Base-by-base conservation (phyloP, 257 asterid species). In the Dorcoceras hygrometricum region DNA sequence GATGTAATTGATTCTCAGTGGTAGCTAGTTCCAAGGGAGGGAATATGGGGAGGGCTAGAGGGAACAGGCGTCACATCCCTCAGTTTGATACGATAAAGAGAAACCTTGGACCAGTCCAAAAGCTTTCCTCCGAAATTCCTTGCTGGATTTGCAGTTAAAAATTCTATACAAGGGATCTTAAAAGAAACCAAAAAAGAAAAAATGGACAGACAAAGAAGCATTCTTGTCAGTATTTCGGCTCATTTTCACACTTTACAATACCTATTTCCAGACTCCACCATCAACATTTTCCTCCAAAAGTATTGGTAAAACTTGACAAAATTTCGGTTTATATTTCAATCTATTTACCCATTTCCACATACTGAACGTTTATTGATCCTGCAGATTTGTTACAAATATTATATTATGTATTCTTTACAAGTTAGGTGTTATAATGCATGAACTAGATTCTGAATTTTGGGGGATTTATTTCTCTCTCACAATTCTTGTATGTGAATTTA, bases 21-120 rank as follows among this genome's bases (percentile, higher is more conserved):
- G 59, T 75, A 75, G 77, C 56, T 75, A 75, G 78, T 83, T 65
- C 75, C 88, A 57, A 83, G 85, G 81, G 63, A 79, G 71, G 34
- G 50, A 55, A 74, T 63, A 77, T 18, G 54, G 61, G 48, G 71
- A 32, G 58, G n/a, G 50, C 18, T 18, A 78, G 75, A 39, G 74
- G 74, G 58, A 25, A 54, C 23, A 26, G 73, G 85, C 87, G 78
- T 62, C 74, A 81, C 78, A 85, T 68, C 84, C 84, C 76, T 56
- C 68, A 66, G 73, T 69, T 75, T 87, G 90, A 84, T 81, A 73
- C 63, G 83, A 76, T 77, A 84, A 91, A 88, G 93, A 76, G 91
- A 77, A 87, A 83, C 93, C 82, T 79, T 36, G 61, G 62, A 69
- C 56, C 85, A 84, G 86, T 75, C 55, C 67, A 71, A 39, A 91